These are phyloP conservation scores for Boletus edulis DNA, from an alignment of 768 basidiomycete species.

Conservation along the genomic window DNA sequence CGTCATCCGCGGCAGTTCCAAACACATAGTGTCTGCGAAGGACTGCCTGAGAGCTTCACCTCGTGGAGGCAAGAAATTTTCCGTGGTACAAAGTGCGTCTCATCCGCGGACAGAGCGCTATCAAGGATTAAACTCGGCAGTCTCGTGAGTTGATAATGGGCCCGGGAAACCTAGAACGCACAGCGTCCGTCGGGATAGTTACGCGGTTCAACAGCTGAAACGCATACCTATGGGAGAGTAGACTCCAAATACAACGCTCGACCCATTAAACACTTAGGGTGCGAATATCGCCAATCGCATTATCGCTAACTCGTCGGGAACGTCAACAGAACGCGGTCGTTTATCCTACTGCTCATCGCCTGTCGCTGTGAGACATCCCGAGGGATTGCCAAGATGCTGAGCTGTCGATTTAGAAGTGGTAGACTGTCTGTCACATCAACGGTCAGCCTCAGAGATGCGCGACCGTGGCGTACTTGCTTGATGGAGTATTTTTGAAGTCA, in stretches of 20 bases:
- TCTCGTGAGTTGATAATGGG: background rate
- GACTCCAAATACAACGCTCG: background rate
- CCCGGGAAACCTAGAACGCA: background rate
- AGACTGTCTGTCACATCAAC: background rate
- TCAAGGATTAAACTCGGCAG: background rate
- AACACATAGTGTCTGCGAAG: background rate
- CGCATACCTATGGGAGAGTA: background rate
- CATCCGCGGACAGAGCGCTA: conserved; percentile 16
- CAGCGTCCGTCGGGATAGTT: background rate
- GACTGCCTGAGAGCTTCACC: background rate
- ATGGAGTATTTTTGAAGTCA: background rate
- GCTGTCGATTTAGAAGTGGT: background rate
- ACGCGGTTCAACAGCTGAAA: background rate
- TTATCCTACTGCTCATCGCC: background rate
- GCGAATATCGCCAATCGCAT: background rate
- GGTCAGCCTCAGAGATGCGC: background rate
- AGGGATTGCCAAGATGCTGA: background rate
- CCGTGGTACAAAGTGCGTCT: background rate
- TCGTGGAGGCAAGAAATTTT: conserved; percentile 1
- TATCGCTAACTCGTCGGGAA: background rate
- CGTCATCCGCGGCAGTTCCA: conserved; percentile 3
- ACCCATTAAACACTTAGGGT: background rate
- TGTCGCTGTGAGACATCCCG: background rate
- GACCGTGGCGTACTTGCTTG: background rate
- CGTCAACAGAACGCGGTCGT: background rate